phyloP scores from a whole-genome alignment of 176 grass and related monocot species.

The Eremochloa ophiuroides region DNA sequence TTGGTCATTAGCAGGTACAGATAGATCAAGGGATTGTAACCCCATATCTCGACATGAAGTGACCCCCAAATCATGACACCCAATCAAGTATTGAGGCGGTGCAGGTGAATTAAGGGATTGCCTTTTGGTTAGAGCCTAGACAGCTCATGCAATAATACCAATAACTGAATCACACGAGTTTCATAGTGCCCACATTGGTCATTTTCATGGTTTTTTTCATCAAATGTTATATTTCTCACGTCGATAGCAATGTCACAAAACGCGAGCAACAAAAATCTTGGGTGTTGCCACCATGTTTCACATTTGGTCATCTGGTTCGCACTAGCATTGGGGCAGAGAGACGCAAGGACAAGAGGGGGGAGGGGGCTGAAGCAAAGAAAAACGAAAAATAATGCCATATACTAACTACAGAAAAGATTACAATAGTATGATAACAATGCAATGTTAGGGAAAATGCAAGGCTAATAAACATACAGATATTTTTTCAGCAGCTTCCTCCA shows the following conservation, averaged over 20 bases:
- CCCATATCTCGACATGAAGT: background rate
- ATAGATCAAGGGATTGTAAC: background rate
- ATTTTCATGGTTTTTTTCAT: background rate
- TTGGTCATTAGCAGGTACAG: background rate
- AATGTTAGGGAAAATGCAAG: constrained; percentile 4
- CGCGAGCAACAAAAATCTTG: background rate
- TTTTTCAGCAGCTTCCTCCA: constrained; percentile 61
- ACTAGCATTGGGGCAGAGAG: background rate
- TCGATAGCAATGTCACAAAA: background rate
- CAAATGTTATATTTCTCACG: background rate
- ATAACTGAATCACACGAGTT: background rate
- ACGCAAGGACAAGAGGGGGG: too few relatives aligned
- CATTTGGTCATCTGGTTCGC: background rate
- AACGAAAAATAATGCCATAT: background rate
- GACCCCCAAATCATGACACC: background rate
- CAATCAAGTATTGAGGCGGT: background rate
- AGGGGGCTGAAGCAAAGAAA: background rate
- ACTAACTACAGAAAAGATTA: background rate
- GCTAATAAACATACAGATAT: constrained; percentile 63
- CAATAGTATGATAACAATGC: background rate
- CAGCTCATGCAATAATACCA: background rate
- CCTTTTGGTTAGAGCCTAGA: background rate
- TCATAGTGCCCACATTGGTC: background rate
- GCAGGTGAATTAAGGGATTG: background rate
- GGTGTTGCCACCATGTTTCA: background rate